Evolutionary conservation across 192 early-diverging fungal genomes (phyloP).

Genomic region (Helicostylum pulchrum): DNA sequence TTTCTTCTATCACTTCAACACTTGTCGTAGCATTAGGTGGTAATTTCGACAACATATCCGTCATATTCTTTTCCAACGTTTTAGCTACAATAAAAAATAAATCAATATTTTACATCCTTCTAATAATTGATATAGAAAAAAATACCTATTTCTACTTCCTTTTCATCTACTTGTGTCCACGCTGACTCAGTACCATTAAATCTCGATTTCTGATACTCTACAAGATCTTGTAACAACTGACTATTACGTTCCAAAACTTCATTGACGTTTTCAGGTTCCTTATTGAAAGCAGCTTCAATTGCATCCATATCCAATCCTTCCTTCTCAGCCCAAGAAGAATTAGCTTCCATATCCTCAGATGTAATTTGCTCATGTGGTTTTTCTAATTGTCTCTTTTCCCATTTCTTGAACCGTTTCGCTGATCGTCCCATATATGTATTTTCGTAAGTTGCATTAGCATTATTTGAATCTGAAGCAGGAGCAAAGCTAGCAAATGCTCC

Average conservation of each 20-base stretch:
- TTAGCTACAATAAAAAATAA: slow-evolving; percentile 25
- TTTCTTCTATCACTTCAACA: slow-evolving; percentile 34
- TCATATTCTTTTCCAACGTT: slow-evolving; percentile 31
- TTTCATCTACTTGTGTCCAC: slow-evolving; percentile 6
- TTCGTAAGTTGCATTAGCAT: slow-evolving; percentile 45
- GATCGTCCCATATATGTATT: slow-evolving; percentile 34
- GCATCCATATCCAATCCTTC: slow-evolving; percentile 30
- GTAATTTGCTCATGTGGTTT: neutral
- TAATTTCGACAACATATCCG: slow-evolving; percentile 28
- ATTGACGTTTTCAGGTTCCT: slow-evolving; percentile 14
- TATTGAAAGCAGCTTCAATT: slow-evolving; percentile 15
- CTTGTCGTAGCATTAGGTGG: slow-evolving; percentile 37
- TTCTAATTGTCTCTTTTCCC: slow-evolving; percentile 16
- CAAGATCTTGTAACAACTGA: slow-evolving; percentile 34
- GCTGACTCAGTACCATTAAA: slow-evolving; percentile 37
- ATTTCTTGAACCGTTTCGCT: slow-evolving; percentile 22
- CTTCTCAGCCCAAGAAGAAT: slow-evolving; percentile 25
- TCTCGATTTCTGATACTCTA: slow-evolving; percentile 46
- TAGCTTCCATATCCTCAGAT: slow-evolving; percentile 1
- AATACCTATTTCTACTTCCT: slow-evolving; percentile 44
- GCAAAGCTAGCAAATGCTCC: slow-evolving; percentile 52
- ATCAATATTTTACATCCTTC: neutral
- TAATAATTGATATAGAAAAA: no score
- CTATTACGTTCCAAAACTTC: slow-evolving; percentile 41
- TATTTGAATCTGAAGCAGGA: slow-evolving; percentile 46